Percentiles rank a stretch among this genome's conserved stretches.
Conservation (phyloP, 768 basidiomycete genomes). For the Tylopilus subfusipes region DNA sequence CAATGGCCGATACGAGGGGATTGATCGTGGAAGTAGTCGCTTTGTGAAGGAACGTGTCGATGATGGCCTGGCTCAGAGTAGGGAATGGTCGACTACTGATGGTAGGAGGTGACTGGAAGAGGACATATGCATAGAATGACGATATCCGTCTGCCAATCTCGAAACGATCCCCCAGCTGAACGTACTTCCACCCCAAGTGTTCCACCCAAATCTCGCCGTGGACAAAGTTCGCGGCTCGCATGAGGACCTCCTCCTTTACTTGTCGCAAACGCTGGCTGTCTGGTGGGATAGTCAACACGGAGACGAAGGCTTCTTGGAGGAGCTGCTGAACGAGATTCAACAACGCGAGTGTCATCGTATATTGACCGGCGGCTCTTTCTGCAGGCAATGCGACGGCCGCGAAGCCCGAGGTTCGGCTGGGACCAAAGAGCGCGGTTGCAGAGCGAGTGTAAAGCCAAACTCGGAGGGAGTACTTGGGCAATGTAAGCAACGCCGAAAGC, state of each 20-base stretch:
- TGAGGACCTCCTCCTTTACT: slow-evolving; percentile 80
- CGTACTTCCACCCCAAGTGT: slow-evolving; percentile 83
- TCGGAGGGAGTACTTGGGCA: slow-evolving; percentile 72
- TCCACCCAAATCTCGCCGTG: slow-evolving; percentile 88
- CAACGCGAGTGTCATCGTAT: slow-evolving; percentile 79
- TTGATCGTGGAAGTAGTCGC: slow-evolving; percentile 78
- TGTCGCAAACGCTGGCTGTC: slow-evolving; percentile 60
- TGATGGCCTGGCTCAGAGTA: slow-evolving; percentile 56
- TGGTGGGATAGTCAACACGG: slow-evolving; percentile 44
- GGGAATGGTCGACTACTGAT: slow-evolving; percentile 56
- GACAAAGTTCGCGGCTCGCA: slow-evolving; percentile 73
- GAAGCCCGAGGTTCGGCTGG: slow-evolving; percentile 50
- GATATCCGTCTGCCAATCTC: slow-evolving; percentile 72
- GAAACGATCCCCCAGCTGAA: slow-evolving; percentile 75
- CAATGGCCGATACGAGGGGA: slow-evolving; percentile 71
- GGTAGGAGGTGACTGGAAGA: slow-evolving; percentile 58
- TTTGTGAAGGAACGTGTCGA: slow-evolving; percentile 68
- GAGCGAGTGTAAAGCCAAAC: slow-evolving; percentile 89
- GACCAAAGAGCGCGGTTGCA: slow-evolving; percentile 71
- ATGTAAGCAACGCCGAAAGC: slow-evolving; percentile 68
- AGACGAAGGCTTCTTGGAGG: slow-evolving; percentile 66
- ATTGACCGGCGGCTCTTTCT: slow-evolving; percentile 68
- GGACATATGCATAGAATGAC: slow-evolving; percentile 61
- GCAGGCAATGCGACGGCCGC: slow-evolving; percentile 64
- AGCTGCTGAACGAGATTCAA: slow-evolving; percentile 74